These are phyloP conservation scores for Firmiana major DNA, from an alignment of 345 rosid genomes.

Conservation along the genomic window DNA sequence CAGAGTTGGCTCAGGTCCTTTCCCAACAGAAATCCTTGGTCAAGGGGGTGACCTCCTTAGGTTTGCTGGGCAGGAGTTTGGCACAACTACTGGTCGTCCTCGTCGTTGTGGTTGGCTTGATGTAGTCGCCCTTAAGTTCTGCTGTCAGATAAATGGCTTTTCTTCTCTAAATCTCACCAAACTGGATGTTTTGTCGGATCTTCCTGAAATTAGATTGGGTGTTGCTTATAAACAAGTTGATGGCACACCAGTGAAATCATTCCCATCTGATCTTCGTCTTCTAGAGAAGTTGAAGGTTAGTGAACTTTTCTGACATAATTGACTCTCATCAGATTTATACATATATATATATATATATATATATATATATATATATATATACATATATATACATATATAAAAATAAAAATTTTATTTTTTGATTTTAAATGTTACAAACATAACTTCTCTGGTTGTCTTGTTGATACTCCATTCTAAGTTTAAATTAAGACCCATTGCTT, in stretches of 20 bases:
- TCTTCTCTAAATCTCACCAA: constrained; percentile 96
- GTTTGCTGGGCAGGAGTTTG: constrained; percentile 90
- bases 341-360: too few species aligned
- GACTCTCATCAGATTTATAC: neutral
- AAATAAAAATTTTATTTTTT: neutral
- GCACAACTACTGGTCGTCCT: constrained; percentile 97
- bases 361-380: too few species aligned
- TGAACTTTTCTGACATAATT: neutral
- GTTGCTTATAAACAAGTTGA: constrained; percentile 64
- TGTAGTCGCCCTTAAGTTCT: constrained; percentile 76
- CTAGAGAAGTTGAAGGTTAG: constrained; percentile 78
- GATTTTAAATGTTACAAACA: neutral
- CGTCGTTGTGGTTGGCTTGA: constrained; percentile 99
- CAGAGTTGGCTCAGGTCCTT: constrained; percentile 99
- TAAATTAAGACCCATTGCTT: neutral
- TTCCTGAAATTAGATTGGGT: constrained; percentile 76
- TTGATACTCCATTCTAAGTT: neutral
- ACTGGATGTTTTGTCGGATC: constrained; percentile 87
- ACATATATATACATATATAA: too few species aligned
- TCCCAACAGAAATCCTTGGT: constrained; percentile 88
- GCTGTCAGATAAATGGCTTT: constrained; percentile 90
- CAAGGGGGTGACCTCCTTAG: constrained; percentile 82
- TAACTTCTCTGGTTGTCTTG: neutral
- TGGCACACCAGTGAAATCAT: constrained; percentile 74
- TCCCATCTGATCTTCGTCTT: constrained; percentile 78